Conservation (phyloP, 2,329 filamentous ascomycete species). For the Verticillium dahliae region DNA sequence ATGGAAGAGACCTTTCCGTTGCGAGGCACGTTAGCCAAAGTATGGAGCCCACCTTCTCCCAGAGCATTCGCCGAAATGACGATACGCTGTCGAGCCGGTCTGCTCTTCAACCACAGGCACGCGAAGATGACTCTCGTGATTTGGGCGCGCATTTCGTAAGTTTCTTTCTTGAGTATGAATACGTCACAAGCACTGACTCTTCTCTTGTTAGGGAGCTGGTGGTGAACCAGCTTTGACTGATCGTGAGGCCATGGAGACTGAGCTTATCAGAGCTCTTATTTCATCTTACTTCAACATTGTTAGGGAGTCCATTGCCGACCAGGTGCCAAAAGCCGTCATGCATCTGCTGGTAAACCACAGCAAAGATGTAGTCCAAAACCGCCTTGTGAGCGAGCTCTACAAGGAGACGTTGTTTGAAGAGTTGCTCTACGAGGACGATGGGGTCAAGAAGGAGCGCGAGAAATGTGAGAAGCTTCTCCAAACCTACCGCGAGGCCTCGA, state of each 20-base stretch:
- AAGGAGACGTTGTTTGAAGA: conserved; percentile 87
- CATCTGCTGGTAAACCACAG: conserved; percentile 97
- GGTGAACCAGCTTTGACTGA: conserved; percentile 87
- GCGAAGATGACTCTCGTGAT: conserved; percentile 34
- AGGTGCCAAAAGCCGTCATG: conserved; percentile 98
- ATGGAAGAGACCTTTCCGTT: conserved; percentile 29
- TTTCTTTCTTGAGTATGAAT: conserved; percentile 11
- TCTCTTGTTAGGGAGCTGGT: conserved; percentile 39
- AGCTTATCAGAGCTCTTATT: conserved; percentile 92
- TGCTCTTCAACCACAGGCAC: conserved; percentile 28
- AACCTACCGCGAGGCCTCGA: conserved; percentile 95
- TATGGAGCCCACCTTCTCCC: conserved; percentile 73
- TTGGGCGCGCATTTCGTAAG: conserved; percentile 55
- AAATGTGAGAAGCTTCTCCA: conserved; percentile 95
- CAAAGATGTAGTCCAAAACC: conserved; percentile 96
- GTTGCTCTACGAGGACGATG: conserved; percentile 93
- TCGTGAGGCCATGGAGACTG: conserved; percentile 93
- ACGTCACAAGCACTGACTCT: conserved; percentile 12
- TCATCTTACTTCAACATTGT: conserved; percentile 99
- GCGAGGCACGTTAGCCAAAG: conserved; percentile 70
- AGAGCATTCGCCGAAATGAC: conserved; percentile 71
- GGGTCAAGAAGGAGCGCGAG: conserved; percentile 93
- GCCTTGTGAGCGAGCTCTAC: conserved; percentile 92
- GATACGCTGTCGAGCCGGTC: conserved; percentile 49
- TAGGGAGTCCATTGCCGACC: conserved; percentile 94